A percentile compares a stretch with the other conserved stretches of the same genome.
phyloP scores from a whole-genome alignment of 2,329 filamentous ascomycete genomes.

The Xylariaceae sp. region DNA sequence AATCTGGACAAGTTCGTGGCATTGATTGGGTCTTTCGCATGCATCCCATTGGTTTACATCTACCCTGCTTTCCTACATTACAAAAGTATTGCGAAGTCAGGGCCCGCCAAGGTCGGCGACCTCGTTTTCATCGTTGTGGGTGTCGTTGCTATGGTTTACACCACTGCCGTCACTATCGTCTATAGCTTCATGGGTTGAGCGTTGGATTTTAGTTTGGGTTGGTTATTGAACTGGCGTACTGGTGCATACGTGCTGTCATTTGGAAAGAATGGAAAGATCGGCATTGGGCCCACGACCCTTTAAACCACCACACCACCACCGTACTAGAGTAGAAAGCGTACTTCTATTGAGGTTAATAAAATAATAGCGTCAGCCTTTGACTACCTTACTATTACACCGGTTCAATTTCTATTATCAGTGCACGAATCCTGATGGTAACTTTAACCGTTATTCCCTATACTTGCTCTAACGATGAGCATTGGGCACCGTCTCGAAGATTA shows the following conservation, averaged over 20 bases:
- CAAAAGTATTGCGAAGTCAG: conserved; percentile 66
- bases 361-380: no score
- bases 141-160: conserved; percentile 72
- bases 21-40: conserved; percentile 74
- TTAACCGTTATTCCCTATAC: no score
- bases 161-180: conserved; percentile 65
- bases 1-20: conserved; percentile 78
- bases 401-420: no score
- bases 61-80: conserved; percentile 76
- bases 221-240: not conserved
- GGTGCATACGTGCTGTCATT: conserved; percentile 4
- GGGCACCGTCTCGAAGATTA: no score
- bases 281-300: no score
- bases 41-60: conserved; percentile 77
- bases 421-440: no score
- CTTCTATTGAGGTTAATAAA: no score
- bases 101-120: conserved; percentile 63
- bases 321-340: no score
- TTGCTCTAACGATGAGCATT: no score
- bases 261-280: conserved; percentile 11
- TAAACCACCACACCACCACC: no score
- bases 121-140: conserved; percentile 68
- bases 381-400: no score
- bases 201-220: conserved; percentile 1
- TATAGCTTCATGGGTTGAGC: conserved; percentile 45